Evolutionary conservation across 2,329 filamentous ascomycete species (phyloP), one percentile per base, ranked within the genome.

Genomic region (Cladophialophora immunda): DNA sequence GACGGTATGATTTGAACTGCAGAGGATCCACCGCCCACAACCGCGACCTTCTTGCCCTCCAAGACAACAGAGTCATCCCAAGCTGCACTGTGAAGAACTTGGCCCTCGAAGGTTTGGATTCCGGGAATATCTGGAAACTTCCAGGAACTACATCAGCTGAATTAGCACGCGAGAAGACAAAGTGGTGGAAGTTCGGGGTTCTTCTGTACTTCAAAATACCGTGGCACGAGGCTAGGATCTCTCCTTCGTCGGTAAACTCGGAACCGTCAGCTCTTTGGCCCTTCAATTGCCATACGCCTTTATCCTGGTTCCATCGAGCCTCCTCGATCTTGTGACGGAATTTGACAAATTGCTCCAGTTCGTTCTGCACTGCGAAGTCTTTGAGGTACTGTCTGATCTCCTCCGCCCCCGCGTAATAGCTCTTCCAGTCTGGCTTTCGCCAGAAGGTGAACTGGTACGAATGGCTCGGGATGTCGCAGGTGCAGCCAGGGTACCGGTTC

Each of bases 61-160:
- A 61, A 25, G 1, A 30, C 45, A n/a, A 22, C n/a, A 4, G 11
- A 27, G 45, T 36, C 19, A 25, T 85, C 81, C 86, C 86, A 89
- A 41, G 81, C 78, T 0, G 86, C 83, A 0, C 84, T 84, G 72
- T 89, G 87, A 56, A 88, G 79, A 4, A 87, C 74, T 11, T 77
- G 73, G 11, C 86, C 87, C 61, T 81, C 76, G 76, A 87, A 90
- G n/a, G 75, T 77, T 0, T 81, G 71, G 0, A 84, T 68, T 0
- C 86, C 87, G 0, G 83, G 80, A 19, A 88, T 81, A 22, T 81
- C 79, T 1, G 86, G 86, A 79, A 82, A 84, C 61, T 80, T 77
- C 76, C 80, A 84, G 64, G 82, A 82, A 70, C 70, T 67, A 58
- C 0, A 84, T 13, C 4, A 4, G 4, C 4, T 4, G 15, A 47